Base-by-base conservation (phyloP, 371 early-diverging fungal genomes). In the Circinella umbellata region DNA sequence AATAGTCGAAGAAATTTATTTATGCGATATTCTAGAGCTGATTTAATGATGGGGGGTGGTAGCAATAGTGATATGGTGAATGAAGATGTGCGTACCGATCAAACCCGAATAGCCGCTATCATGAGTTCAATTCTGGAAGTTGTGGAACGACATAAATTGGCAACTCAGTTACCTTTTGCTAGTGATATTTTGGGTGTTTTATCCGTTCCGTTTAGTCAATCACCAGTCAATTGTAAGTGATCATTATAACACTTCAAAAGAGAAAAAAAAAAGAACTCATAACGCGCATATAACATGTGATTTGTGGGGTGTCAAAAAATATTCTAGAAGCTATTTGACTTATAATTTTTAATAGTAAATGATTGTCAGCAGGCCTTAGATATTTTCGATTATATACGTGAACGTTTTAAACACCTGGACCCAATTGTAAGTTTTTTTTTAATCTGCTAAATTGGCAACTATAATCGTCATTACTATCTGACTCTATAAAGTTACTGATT, bases 331-430 rank as follows among this genome's bases (percentile, higher is more conserved):
- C 10, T 54, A 17, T 7, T 54, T 42, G 38, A 10, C 15, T 60
- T 27, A 5, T 51, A 51, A 15, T 42, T 47, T 8, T 35, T 14
- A 5, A 61, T 34, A 86, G 86, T 63, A 8, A 59, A 73, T 46
- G 83, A 84, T 38, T 82, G 84, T 60, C 64, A 73, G 36, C 79
- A 83, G 71, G 76, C 86, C 4, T 60, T 86, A 9, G 84, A 84
- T 64, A 70, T 80, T 4, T 83, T 84, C 69, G 86, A 84, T 17
- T 81, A 81, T 39, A 83, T 86, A 20, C 72, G 73, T 18, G 67
- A 72, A 10, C 70, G 78, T 47, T 86, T 78, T 63, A 75, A 64
- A 14, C 71, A 75, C 14, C 9, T 78, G 7, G 77, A 81, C 67
- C 63, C 76, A 1, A 67, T 73, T 39, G 86, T 86, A 80, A 71